A percentile compares a stretch with the other conserved stretches of the same genome.
These are phyloP conservation scores for Trichomonas vaginalis DNA, from an alignment of 208 protist genomes.

Conservation along the genomic window DNA sequence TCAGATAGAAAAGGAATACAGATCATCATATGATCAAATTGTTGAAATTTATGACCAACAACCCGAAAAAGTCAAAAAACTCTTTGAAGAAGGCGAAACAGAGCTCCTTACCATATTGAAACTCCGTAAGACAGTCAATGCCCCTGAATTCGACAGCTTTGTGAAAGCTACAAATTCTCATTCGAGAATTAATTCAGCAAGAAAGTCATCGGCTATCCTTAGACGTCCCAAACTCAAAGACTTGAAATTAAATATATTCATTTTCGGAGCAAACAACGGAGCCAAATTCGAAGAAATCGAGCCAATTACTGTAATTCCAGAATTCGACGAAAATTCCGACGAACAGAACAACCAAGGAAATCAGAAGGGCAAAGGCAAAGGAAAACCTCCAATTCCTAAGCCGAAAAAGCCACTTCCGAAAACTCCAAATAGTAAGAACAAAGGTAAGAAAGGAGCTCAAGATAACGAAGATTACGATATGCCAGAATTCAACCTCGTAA, in stretches of 20 bases:
- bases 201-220: neutral
- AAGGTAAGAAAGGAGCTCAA: neutral
- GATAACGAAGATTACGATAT: neutral
- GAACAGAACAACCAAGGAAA: neutral
- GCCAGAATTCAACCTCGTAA: neutral
- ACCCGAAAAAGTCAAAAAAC: neutral
- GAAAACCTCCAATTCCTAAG: neutral
- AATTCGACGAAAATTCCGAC: neutral
- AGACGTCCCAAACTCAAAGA: neutral
- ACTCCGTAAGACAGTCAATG: neutral
- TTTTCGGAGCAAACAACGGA: neutral
- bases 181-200: neutral
- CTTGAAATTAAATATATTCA: neutral
- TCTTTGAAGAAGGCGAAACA: neutral
- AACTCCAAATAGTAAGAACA: neutral
- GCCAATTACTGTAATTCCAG: neutral
- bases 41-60: neutral
- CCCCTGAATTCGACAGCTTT: neutral
- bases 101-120: neutral
- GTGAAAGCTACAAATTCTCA: neutral
- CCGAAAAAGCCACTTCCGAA: neutral
- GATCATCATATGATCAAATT: neutral
- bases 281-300: neutral
- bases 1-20: neutral
- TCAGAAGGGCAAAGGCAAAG: neutral